Evolutionary conservation across 2,329 filamentous ascomycete species (phyloP).

Genomic region (Paramyrothecium roridum): DNA sequence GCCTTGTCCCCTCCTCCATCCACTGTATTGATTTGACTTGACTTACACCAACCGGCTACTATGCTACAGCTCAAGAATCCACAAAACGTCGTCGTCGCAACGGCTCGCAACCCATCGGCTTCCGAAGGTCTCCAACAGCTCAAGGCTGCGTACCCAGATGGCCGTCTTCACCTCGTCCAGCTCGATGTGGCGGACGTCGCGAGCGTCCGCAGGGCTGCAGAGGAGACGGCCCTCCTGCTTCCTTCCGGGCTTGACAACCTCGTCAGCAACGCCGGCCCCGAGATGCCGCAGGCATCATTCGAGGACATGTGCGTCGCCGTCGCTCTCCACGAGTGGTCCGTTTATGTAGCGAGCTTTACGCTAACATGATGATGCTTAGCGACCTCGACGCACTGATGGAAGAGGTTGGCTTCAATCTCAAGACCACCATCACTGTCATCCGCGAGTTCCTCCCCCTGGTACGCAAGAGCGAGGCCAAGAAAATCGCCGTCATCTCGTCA

Average conservation of each 20-base stretch:
- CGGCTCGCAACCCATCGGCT: slow-evolving; percentile 10
- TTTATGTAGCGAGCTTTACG: background rate
- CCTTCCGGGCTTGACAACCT: slow-evolving; percentile 16
- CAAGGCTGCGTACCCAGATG: slow-evolving; percentile 3
- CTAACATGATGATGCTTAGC: background rate
- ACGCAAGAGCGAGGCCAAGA: slow-evolving; percentile 11
- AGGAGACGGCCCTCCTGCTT: slow-evolving; percentile 7
- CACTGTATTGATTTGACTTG: background rate
- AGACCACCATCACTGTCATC: background rate
- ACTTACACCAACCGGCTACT: background rate
- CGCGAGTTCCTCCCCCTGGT: slow-evolving; percentile 15
- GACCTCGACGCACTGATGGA: slow-evolving; percentile 2
- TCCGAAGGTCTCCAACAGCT: slow-evolving; percentile 10
- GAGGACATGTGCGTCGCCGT: slow-evolving; percentile 12
- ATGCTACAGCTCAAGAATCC: slow-evolving; percentile 13
- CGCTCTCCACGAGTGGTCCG: background rate
- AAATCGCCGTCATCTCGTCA: slow-evolving; percentile 13
- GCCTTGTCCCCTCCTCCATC: background rate
- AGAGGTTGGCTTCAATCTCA: slow-evolving; percentile 5
- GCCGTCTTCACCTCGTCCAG: slow-evolving; percentile 3
- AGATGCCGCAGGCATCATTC: slow-evolving; percentile 6
- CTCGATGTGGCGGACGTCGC: slow-evolving; percentile 4
- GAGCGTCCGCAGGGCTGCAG: slow-evolving; percentile 10
- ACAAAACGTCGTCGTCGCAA: slow-evolving; percentile 14
- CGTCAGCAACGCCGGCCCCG: slow-evolving; percentile 15